These are phyloP conservation scores for Zea luxurians DNA, from an alignment of 176 grass and related monocot species.

Conservation along the genomic window DNA sequence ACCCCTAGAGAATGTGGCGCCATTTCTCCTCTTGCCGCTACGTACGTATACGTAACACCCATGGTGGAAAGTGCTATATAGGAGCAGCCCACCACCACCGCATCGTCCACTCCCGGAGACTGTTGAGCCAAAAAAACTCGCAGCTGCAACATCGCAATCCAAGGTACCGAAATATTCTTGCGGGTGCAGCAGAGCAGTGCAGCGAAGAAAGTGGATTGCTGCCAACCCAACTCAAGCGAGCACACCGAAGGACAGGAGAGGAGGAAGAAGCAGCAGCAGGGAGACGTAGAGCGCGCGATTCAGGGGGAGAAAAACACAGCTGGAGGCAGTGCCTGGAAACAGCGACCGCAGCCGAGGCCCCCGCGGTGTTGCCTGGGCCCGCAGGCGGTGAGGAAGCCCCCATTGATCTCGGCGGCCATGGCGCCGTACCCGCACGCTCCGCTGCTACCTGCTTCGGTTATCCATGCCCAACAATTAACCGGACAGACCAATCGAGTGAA, in stretches of 20 bases:
- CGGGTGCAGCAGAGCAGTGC: neutral
- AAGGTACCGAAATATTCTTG: neutral
- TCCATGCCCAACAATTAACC: neutral
- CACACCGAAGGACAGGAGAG: neutral
- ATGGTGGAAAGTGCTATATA: too few relatives aligned
- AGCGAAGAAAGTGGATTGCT: too few relatives aligned
- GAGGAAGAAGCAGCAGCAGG: constrained; percentile 15
- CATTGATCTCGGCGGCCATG: constrained; percentile 62
- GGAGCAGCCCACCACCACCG: too few relatives aligned
- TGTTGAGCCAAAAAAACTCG: neutral
- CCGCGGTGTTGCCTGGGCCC: constrained; percentile 51
- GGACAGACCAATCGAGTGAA: neutral
- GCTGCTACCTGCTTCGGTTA: constrained; percentile 1
- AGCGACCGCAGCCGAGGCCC: constrained; percentile 65
- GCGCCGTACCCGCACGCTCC: constrained; percentile 69
- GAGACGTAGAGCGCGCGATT: too few relatives aligned
- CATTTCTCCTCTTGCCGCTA: too few relatives aligned
- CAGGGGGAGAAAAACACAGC: neutral
- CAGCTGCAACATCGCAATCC: neutral
- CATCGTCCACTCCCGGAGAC: too few relatives aligned
- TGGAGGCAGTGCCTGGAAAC: constrained; percentile 61
- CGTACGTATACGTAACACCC: too few relatives aligned
- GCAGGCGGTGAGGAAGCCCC: constrained; percentile 63
- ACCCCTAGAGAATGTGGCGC: too few relatives aligned
- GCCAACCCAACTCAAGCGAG: neutral